These are phyloP conservation scores for Myrica gale DNA, from an alignment of 306 rosid genomes.

Conservation along the genomic window DNA sequence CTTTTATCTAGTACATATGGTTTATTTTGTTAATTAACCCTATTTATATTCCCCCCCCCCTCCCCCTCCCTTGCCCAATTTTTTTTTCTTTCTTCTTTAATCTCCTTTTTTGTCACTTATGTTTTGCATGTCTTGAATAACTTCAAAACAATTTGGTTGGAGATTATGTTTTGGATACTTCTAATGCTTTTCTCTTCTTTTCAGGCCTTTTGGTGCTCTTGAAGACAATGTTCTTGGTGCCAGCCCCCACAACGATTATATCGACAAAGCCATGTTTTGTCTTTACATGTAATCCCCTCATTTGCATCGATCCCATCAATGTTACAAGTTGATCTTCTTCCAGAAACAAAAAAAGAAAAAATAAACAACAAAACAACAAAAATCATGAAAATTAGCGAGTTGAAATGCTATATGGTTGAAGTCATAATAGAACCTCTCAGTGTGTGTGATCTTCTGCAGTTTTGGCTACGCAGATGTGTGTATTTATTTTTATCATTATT, in stretches of 20 bases:
- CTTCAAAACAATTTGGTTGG: too few relatives aligned
- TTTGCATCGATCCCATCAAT: background rate
- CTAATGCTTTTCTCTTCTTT: background rate
- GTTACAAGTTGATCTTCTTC: background rate
- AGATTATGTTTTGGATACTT: too few relatives aligned
- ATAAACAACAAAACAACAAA: background rate
- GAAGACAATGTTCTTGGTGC: background rate
- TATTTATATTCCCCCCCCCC: too few relatives aligned
- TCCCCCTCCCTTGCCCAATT: too few relatives aligned
- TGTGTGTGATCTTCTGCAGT: background rate
- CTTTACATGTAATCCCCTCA: background rate
- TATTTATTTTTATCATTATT: background rate
- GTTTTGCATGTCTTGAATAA: background rate
- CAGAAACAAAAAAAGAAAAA: background rate
- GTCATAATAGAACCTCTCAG: background rate
- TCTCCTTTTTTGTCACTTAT: background rate
- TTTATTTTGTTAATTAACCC: too few relatives aligned
- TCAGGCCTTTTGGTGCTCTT: constrained; percentile 16
- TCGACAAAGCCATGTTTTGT: background rate
- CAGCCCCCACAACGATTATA: background rate
- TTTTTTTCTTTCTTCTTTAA: too few relatives aligned
- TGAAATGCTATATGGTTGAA: background rate
- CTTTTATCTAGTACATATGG: too few relatives aligned
- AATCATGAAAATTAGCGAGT: too few relatives aligned
- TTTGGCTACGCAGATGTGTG: background rate